Evolutionary conservation across 1,284 basidiomycete species (phyloP), one percentile per base, ranked within the genome.

Genomic region (Boletus semigastroideus): DNA sequence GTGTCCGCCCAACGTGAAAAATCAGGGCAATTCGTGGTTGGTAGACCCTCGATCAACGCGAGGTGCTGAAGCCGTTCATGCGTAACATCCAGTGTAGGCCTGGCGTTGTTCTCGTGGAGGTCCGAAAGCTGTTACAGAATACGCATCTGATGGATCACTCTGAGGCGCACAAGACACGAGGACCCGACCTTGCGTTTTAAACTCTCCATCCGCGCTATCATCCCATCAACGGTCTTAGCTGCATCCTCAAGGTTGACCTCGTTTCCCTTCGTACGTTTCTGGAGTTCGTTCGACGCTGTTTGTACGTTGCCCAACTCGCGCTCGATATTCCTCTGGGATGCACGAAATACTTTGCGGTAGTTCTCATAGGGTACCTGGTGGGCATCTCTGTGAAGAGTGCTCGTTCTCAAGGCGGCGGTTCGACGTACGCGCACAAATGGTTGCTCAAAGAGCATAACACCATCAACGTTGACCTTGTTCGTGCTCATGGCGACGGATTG

Each of bases 391-490:
- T 54, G 60, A 55, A 57, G 45, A 42, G 34, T 46, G 30, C 39
- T 40, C 39, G 33, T 45, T 50, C 39, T 38, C 42, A 42, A 42
- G 46, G 52, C 42, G 43, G 53, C 49, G 33, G 20, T 16, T 67
- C 80, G 60, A 68, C 80, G 60, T 59, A 90, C 89, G 59, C 84
- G 77, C n/a, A 82, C 82, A 64, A 94, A 90, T 0, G 92, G 90
- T 62, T 94, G 90, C 69, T 95, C 92, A 55, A 95, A 88, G 48
- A 94, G 79, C 59, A 94, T 74, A n/a, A 88, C 77, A 2, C 90
- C 90, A 47, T 94, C 92, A 7, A 78, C 61, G 59, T 86, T 88
- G 44, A 86, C 64, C 61, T 83, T 87, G 61, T 58, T 72, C 42
- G 63, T 61, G 52, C 72, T 71, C 78, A 78, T 79, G 50, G 49